Percentiles rank a stretch among this genome's conserved stretches.
phyloP scores from a whole-genome alignment of 495 filamentous ascomycete genomes.

The Sphaerosporella brunnea region DNA sequence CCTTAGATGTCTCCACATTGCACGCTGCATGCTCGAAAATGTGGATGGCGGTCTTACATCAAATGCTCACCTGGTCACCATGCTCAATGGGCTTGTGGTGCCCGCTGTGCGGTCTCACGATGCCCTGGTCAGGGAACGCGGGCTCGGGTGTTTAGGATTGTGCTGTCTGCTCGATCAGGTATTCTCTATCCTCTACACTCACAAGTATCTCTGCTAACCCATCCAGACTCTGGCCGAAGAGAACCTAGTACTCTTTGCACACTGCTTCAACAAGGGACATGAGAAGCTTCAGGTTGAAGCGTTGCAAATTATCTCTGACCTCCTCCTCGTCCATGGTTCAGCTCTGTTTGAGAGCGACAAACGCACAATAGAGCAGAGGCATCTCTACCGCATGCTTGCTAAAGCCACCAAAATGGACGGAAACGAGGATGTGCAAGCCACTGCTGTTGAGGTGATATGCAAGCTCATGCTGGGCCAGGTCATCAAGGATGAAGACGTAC shows the following conservation, averaged over 20 bases:
- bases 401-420: conserved; percentile 55
- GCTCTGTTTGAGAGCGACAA: conserved; percentile 39
- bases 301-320: conserved; percentile 83
- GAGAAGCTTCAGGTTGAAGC: conserved; percentile 74
- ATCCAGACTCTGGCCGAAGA: conserved; percentile 58
- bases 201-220: conserved; percentile 10
- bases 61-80: conserved; percentile 72
- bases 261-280: conserved; percentile 88
- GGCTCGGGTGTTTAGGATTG: conserved; percentile 73
- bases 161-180: conserved; percentile 79
- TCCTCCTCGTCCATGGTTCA: conserved; percentile 69
- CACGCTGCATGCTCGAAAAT: conserved; percentile 91
- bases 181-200: conserved; percentile 11
- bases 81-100: conserved; percentile 92
- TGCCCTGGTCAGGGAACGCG: conserved; percentile 77
- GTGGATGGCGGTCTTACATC: conserved; percentile 67
- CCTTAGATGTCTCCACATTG: conserved; percentile 94
- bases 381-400: conserved; percentile 26
- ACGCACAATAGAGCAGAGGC: conserved; percentile 17
- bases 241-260: conserved; percentile 84
- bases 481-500: conserved; percentile 37
- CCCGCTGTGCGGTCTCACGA: conserved; percentile 88
- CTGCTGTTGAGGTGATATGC: conserved; percentile 61
- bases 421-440: conserved; percentile 52
- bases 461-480: conserved; percentile 71